phyloP scores from a whole-genome alignment of 163 green algal genomes.

The Chlorella variabilis region DNA sequence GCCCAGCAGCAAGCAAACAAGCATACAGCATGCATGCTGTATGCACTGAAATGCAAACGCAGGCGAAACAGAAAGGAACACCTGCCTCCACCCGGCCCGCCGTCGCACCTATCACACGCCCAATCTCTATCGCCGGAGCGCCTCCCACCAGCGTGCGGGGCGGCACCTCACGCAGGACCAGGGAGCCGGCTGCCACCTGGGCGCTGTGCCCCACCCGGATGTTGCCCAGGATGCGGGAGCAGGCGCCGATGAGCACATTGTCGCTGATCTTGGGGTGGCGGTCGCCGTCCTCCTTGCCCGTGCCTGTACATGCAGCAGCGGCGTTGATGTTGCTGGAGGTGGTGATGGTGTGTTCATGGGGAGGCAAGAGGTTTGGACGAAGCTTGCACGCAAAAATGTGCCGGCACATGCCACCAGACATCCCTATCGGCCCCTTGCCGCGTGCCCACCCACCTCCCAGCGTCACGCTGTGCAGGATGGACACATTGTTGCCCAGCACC shows the following conservation, averaged over 20 bases:
- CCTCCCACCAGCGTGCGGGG: conserved; percentile 90
- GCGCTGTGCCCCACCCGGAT: conserved; percentile 76
- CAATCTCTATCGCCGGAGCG: conserved; percentile 85
- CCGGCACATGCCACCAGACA: too few relatives aligned
- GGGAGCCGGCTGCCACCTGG: conserved; percentile 88
- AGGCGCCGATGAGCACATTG: conserved; percentile 95
- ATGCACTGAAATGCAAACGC: too few relatives aligned
- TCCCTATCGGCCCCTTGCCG: too few relatives aligned
- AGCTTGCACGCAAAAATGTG: too few relatives aligned
- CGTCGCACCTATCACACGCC: too few relatives aligned
- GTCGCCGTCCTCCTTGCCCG: conserved; percentile 95
- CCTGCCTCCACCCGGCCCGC: too few relatives aligned
- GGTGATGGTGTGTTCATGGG: too few relatives aligned
- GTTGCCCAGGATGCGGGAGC: conserved; percentile 94
- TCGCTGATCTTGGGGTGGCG: conserved; percentile 94
- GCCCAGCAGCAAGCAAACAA: too few relatives aligned
- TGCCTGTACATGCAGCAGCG: conserved; percentile 70
- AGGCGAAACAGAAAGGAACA: too few relatives aligned
- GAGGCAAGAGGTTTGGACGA: too few relatives aligned
- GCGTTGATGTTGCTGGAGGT: too few relatives aligned
- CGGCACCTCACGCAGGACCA: conserved; percentile 96
- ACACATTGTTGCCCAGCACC: conserved; percentile 93
- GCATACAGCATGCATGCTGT: too few relatives aligned
- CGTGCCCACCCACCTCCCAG: conserved; percentile 60
- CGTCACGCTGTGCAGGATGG: conserved; percentile 92